Conservation (phyloP, 352 stramenopile genomes). For the Globisporangium perplexum region DNA sequence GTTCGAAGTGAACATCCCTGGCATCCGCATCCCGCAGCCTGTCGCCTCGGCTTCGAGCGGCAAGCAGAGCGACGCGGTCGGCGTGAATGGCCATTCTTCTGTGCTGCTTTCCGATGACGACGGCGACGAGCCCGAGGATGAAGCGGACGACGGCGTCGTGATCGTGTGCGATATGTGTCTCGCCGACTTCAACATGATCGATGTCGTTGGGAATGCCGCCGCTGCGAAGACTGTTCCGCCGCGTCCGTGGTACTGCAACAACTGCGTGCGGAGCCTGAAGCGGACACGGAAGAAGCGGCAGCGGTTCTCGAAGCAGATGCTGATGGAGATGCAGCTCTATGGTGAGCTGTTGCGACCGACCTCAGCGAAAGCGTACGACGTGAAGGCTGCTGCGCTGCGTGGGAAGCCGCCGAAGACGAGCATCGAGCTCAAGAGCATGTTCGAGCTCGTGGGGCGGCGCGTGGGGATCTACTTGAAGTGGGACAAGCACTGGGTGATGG, state of each 20-base stretch:
- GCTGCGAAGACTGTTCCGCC: conserved; percentile 31
- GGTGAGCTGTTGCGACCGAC: conserved; percentile 56
- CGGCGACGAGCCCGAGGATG: conserved; percentile 21
- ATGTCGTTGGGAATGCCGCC: conserved; percentile 41
- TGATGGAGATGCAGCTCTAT: conserved; percentile 80
- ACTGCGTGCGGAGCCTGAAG: conserved; percentile 63
- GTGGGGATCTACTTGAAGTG: conserved; percentile 66
- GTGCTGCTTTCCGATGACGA: conserved; percentile 44
- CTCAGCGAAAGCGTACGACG: conserved; percentile 55
- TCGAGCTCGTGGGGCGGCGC: conserved; percentile 57
- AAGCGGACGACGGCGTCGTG: conserved; percentile 34
- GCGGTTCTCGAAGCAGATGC: conserved; percentile 81
- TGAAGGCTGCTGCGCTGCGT: conserved; percentile 29
- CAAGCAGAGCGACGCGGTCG: conserved; percentile 2
- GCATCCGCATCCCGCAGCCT: conserved; percentile 10
- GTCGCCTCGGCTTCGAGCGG: not conserved
- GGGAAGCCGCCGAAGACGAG: conserved; percentile 42
- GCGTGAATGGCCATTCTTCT: conserved; percentile 14
- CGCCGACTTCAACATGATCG: conserved; percentile 63
- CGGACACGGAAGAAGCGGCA: conserved; percentile 73
- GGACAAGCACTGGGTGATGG: conserved; percentile 79
- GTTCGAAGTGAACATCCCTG: not conserved
- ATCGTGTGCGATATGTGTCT: conserved; percentile 81
- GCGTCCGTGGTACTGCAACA: conserved; percentile 68
- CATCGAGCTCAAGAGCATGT: conserved; percentile 44